phyloP scores from a whole-genome alignment of 805 yeast species.

The Ogataea salicorniae region DNA sequence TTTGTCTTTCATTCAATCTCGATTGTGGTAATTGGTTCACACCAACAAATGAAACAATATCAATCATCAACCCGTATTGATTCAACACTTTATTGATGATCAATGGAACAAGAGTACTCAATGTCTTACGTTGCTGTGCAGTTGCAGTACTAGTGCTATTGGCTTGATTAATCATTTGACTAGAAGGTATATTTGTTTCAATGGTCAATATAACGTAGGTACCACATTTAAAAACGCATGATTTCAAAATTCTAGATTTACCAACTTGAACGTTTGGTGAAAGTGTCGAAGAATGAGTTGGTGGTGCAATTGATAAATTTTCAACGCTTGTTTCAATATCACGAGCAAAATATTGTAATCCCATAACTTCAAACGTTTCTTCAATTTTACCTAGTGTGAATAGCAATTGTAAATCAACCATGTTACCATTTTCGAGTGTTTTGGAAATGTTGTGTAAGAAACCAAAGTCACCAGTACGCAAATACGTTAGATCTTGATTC shows the following conservation, averaged over 20 bases:
- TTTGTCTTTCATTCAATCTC: slow-evolving; percentile 68
- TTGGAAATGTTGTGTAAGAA: slow-evolving; percentile 72
- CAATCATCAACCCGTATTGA: slow-evolving; percentile 76
- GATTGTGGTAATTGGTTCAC: slow-evolving; percentile 62
- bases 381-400: slow-evolving; percentile 81
- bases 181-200: slow-evolving; percentile 38
- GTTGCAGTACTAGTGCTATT: no score
- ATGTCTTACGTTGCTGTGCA: no score
- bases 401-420: slow-evolving; percentile 61
- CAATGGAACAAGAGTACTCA: slow-evolving; percentile 77
- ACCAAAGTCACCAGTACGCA: slow-evolving; percentile 93
- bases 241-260: not conserved
- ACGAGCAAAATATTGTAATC: slow-evolving; percentile 82
- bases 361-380: slow-evolving; percentile 86
- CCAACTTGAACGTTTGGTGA: slow-evolving; percentile 26
- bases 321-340: slow-evolving; percentile 76
- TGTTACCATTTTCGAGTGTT: slow-evolving; percentile 16
- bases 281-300: slow-evolving; percentile 26
- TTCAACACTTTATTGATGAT: slow-evolving; percentile 74
- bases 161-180: slow-evolving; percentile 4
- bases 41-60: slow-evolving; percentile 75
- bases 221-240: slow-evolving; percentile 73
- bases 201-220: slow-evolving; percentile 73
- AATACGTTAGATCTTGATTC: slow-evolving; percentile 56
- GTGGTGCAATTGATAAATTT: slow-evolving; percentile 28